Conservation (phyloP, 2,329 filamentous ascomycete species). For the Penicillium sp. region DNA sequence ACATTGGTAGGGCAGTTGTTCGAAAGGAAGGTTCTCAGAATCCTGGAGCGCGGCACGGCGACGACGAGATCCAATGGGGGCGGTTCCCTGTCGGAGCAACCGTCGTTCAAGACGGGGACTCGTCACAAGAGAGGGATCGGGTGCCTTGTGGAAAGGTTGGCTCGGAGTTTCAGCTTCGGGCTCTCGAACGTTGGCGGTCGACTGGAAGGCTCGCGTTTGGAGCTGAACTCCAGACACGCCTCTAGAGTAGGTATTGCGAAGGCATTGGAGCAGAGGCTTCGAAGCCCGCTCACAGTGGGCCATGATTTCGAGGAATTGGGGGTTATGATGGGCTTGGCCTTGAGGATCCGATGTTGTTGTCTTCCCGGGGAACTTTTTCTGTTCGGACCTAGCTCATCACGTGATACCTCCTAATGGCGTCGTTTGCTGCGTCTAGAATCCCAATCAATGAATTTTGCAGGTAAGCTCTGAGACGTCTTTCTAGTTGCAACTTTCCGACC, state of each 20-base stretch:
- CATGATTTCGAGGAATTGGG: constrained; percentile 30
- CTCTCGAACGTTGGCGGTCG: constrained; percentile 46
- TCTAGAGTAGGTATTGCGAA: constrained; percentile 37
- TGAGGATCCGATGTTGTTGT: constrained; percentile 24
- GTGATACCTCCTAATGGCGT: constrained; percentile 7
- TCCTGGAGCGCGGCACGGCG: constrained; percentile 70
- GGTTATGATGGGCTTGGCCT: constrained; percentile 13
- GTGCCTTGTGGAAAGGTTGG: constrained; percentile 43
- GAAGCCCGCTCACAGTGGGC: constrained; percentile 45
- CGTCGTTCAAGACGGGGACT: constrained; percentile 63
- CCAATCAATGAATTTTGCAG: background rate
- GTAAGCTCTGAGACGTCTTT: background rate
- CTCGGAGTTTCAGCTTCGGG: constrained; percentile 41
- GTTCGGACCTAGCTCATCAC: constrained; percentile 12
- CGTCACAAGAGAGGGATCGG: constrained; percentile 67
- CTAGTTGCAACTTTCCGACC: background rate
- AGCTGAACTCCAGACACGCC: constrained; percentile 34
- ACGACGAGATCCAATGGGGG: constrained; percentile 79
- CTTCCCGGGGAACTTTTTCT: constrained; percentile 40
- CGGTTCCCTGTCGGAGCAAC: constrained; percentile 65
- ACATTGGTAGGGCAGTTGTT: constrained; percentile 92
- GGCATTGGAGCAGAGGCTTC: constrained; percentile 43
- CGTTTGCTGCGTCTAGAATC: background rate
- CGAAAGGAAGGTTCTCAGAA: constrained; percentile 72
- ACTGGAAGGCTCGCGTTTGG: constrained; percentile 50